These are phyloP conservation scores for Aspergillus melleus DNA, from an alignment of 2,329 filamentous ascomycete species.

Conservation along the genomic window DNA sequence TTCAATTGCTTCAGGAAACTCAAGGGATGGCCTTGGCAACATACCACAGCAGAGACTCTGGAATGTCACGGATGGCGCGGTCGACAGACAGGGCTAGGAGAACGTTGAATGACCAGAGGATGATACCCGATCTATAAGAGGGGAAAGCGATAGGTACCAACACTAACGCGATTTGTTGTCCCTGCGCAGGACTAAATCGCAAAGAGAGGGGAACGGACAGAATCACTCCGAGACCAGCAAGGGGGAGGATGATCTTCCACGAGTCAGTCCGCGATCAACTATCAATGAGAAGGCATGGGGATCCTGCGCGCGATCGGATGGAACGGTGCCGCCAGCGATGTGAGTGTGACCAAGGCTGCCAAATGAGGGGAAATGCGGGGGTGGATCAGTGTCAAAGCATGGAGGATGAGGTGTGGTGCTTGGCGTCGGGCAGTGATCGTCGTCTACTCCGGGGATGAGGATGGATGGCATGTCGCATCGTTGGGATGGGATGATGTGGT, in stretches of 20 bases:
- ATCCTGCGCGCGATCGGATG: conserved; percentile 5
- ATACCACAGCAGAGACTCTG: not conserved
- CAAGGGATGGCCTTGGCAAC: not conserved
- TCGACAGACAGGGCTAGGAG: not conserved
- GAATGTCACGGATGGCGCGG: not conserved
- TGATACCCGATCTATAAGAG: conserved; percentile 5
- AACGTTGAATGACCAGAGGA: not conserved
- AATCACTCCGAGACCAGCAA: not conserved
- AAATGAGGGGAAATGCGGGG: conserved; percentile 7
- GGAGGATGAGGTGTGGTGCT: not conserved
- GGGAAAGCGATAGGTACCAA: not conserved
- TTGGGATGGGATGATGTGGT: not conserved
- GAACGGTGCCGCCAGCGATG: conserved; percentile 15
- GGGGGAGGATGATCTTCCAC: conserved; percentile 15
- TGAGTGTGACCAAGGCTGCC: conserved; percentile 5
- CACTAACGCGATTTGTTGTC: not conserved
- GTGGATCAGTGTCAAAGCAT: not conserved
- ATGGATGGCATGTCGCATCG: not conserved
- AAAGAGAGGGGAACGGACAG: conserved; percentile 6
- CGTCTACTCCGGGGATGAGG: not conserved
- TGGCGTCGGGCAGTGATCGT: not conserved
- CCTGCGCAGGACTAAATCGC: not conserved
- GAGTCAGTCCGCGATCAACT: conserved; percentile 6
- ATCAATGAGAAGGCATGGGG: not conserved
- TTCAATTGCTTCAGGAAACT: not conserved